phyloP scores from a whole-genome alignment of 192 early-diverging fungal species.

The Gigaspora rosea region DNA sequence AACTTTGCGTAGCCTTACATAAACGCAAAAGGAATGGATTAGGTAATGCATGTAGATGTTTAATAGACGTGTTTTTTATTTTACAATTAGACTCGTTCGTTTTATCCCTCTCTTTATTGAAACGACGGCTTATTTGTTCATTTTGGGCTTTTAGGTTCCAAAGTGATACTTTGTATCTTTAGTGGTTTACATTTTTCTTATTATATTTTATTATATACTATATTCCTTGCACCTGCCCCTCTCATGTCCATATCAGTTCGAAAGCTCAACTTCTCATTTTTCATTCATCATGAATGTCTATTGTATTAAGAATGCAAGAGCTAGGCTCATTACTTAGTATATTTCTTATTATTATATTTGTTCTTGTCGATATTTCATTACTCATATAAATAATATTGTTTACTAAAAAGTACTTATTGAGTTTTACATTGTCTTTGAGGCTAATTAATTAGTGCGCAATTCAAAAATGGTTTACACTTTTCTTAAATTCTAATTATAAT shows the following conservation, averaged over 20 bases:
- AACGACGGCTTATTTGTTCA: too few relatives aligned
- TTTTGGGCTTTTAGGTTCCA: neutral
- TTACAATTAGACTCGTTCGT: neutral
- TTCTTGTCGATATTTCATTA: slow-evolving; percentile 11
- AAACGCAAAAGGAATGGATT: neutral
- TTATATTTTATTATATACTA: neutral
- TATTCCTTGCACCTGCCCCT: neutral
- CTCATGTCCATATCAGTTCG: neutral
- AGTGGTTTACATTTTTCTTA: neutral
- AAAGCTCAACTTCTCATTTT: neutral
- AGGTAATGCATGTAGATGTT: slow-evolving; percentile 13
- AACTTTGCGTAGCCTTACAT: too few relatives aligned
- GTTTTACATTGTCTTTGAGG: too few relatives aligned
- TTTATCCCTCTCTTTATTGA: neutral
- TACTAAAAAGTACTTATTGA: too few relatives aligned
- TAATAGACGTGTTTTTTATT: neutral
- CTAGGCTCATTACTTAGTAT: neutral
- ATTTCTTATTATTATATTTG: neutral
- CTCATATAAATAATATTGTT: neutral
- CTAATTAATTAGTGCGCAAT: too few relatives aligned
- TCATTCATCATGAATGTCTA: neutral
- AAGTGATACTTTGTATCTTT: neutral
- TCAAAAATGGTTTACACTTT: too few relatives aligned
- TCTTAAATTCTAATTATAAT: too few relatives aligned
- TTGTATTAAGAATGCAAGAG: neutral